Percentiles rank a stretch among this genome's conserved stretches.
Conservation (phyloP, 495 filamentous ascomycete species). For the Aspergillus biplanus region DNA sequence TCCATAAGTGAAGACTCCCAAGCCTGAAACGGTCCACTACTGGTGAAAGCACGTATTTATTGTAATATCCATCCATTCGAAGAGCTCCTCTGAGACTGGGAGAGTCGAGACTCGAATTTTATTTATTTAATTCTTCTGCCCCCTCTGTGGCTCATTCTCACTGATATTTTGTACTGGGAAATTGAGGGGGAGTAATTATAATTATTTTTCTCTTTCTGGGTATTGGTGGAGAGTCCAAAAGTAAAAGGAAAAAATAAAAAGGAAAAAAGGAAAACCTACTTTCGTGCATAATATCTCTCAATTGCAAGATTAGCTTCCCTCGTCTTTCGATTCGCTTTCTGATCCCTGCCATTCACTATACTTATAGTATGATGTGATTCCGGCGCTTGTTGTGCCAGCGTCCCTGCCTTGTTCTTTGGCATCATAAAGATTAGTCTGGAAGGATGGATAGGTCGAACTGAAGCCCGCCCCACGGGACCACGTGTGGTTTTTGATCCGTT, state of each 20-base stretch:
- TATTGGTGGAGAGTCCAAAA: no score
- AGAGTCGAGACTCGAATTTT: no score
- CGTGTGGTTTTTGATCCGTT: conserved; percentile 4
- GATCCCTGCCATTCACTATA: not conserved
- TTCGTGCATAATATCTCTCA: no score
- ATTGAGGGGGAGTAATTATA: no score
- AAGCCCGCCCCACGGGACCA: conserved; percentile 11
- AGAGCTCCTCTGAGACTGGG: no score
- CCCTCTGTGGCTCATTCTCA: no score
- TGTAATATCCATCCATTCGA: not conserved
- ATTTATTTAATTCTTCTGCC: no score
- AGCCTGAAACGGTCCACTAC: not conserved
- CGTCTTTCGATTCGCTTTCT: not conserved
- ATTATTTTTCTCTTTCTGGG: no score
- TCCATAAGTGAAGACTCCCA: not conserved
- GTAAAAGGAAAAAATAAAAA: no score
- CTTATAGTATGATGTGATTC: not conserved
- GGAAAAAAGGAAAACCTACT: no score
- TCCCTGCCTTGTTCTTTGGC: not conserved
- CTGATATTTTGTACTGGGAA: no score
- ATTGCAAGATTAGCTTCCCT: not conserved
- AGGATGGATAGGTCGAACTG: not conserved
- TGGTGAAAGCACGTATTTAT: not conserved
- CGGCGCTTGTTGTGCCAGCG: not conserved
- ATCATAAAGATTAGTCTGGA: not conserved